A percentile compares a stretch with the other conserved stretches of the same genome.
Evolutionary conservation across 1,139 yeast genomes (phyloP).

Genomic region (Taiozyma sp.): DNA sequence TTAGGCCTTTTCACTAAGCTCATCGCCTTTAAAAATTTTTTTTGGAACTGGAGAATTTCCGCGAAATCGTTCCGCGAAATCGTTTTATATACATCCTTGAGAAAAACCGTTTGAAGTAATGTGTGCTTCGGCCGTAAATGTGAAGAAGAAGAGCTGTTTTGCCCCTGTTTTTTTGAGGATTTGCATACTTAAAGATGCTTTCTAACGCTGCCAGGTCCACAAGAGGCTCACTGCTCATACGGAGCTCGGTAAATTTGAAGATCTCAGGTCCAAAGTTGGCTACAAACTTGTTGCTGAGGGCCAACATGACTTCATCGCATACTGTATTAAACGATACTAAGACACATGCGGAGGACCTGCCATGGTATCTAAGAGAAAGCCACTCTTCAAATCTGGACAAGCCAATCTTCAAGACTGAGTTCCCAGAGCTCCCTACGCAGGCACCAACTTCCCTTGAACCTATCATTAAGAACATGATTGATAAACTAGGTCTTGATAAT

Average conservation of each 20-base stretch:
- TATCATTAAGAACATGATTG: constrained; percentile 43
- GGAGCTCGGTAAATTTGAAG: neutral
- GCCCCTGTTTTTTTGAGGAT: neutral
- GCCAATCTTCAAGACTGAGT: constrained; percentile 28
- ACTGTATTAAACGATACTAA: neutral
- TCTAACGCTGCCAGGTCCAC: neutral
- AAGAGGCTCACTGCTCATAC: neutral
- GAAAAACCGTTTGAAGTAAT: too few species aligned
- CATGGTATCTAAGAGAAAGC: constrained; percentile 61
- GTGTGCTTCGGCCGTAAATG: too few species aligned
- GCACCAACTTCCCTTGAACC: constrained; percentile 47
- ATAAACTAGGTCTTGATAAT: constrained; percentile 62
- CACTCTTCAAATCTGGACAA: constrained; percentile 35
- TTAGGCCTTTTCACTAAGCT: neutral
- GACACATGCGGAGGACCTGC: constrained; percentile 27
- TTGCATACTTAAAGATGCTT: neutral
- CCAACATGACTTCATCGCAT: neutral
- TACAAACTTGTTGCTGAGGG: neutral
- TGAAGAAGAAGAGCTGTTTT: neutral
- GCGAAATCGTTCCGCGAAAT: too few species aligned
- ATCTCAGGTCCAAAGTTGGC: neutral
- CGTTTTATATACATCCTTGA: too few species aligned
- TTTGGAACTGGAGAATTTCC: too few species aligned
- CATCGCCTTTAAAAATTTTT: neutral
- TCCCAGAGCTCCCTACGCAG: constrained; percentile 48